Evolutionary conservation across 306 rosid genomes (phyloP), one percentile per base, ranked within the genome.

Genomic region (Quercus suber): DNA sequence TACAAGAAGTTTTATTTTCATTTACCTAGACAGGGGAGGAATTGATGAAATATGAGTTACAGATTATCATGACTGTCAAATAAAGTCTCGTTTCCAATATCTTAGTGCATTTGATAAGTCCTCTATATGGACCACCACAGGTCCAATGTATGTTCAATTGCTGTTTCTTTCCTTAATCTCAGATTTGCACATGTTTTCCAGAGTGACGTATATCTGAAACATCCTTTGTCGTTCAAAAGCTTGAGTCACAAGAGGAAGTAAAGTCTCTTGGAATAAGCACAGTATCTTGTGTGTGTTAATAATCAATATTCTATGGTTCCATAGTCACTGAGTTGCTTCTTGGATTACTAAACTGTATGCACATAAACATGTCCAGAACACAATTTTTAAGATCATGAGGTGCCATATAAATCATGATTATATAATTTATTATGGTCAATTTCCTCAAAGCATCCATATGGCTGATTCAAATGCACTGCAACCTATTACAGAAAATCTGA

Each of bases 261-360:
- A 37, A 20, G 67, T 19, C 69, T 69, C 30, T 56, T 41, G 56
- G 55, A 73, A 45, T 64, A 75, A 55, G 61, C 57, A 52, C 58
- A 56, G n/a, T 71, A 55, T 73, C 41, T 80, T 80, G 69, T 15
- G 31, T 67, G 14, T 80, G 59, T 71, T 71, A 70, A 56, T 45
- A 25, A 56, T 75, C 31, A 78, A 64, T 81, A 31, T 73, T 67
- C 69, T 69, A 17, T 71, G 74, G 75, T 59, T 75, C 71, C 67
- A 33, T 53, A 25, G 55, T 49, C 61, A 41, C 23, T 41, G 17
- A 69, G 23, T 60, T 82, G 56, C 75, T 49, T 13, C 55, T 72
- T 61, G 78, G 76, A 78, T 74, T 71, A 27, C 35, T 37, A 78
- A 64, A 78, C 28, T 55, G 20, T 72, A 68, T 76, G 56, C 71